Evolutionary conservation across 495 filamentous ascomycete genomes (phyloP).

Genomic region (Opeltia flavorubescens): DNA sequence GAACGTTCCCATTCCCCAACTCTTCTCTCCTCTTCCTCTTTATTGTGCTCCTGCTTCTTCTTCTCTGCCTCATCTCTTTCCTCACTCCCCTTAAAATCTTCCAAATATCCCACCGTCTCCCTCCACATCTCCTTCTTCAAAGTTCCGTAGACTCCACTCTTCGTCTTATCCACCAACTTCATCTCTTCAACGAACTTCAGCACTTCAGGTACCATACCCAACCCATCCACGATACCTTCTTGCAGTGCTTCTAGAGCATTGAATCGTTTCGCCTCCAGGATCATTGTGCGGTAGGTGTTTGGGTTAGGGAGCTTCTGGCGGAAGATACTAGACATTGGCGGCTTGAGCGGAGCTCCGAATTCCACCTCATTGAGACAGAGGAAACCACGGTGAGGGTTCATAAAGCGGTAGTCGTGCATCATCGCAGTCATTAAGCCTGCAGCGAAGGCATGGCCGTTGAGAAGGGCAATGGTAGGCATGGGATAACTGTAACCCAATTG

Average conservation of each 20-base stretch:
- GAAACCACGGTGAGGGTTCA: conserved; percentile 53
- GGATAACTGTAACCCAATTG: conserved; percentile 37
- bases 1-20: conserved; percentile 30
- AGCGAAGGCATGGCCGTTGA: conserved; percentile 76
- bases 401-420: conserved; percentile 71
- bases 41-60: conserved; percentile 18
- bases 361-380: conserved; percentile 68
- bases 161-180: conserved; percentile 41
- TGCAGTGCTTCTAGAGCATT: conserved; percentile 42
- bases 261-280: conserved; percentile 57
- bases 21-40: conserved; percentile 19
- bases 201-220: conserved; percentile 49
- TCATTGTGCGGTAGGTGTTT: conserved; percentile 41
- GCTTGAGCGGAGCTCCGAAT: conserved; percentile 54
- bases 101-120: conserved; percentile 40
- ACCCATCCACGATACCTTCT: conserved; percentile 50
- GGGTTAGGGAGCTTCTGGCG: conserved; percentile 45
- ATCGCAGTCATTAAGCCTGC: conserved; percentile 68
- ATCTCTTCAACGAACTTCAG: conserved; percentile 40
- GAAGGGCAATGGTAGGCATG: conserved; percentile 66
- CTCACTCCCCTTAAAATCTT: conserved; percentile 30
- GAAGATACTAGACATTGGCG: conserved; percentile 63
- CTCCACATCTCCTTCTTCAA: conserved; percentile 64
- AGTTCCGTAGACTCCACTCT: conserved; percentile 47
- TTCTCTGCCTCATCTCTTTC: conserved; percentile 27